phyloP scores from a whole-genome alignment of 2,329 filamentous ascomycete genomes.

The Epichloe brachyelytri region DNA sequence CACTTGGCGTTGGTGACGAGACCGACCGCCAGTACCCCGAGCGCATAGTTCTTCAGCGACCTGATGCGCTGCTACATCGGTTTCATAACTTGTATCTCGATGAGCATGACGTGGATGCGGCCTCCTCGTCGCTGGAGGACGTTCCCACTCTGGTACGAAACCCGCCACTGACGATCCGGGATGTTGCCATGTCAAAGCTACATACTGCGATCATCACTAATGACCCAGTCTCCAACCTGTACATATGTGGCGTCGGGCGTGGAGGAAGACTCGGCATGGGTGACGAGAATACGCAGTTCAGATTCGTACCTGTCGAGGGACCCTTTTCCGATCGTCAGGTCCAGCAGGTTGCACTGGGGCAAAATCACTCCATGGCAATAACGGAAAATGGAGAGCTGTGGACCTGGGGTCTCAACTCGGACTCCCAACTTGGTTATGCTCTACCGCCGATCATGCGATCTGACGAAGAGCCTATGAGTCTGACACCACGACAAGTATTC shows the following conservation, averaged over 20 bases:
- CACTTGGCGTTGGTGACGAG: slow-evolving; percentile 85
- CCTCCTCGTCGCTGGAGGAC: slow-evolving; percentile 27
- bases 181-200: slow-evolving; percentile 79
- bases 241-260: slow-evolving; percentile 82
- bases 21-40: slow-evolving; percentile 92
- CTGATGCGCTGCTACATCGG: slow-evolving; percentile 60
- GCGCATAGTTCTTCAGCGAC: slow-evolving; percentile 61
- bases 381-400: slow-evolving; percentile 81
- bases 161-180: slow-evolving; percentile 61
- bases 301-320: slow-evolving; percentile 68
- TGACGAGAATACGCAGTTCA: slow-evolving; percentile 80
- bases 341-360: slow-evolving; percentile 67
- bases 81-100: slow-evolving; percentile 59
- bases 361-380: slow-evolving; percentile 81
- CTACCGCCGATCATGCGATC: slow-evolving; percentile 52
- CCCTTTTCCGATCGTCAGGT: slow-evolving; percentile 65
- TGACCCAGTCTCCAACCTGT: slow-evolving; percentile 81
- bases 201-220: slow-evolving; percentile 80
- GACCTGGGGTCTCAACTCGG: slow-evolving; percentile 85
- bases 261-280: slow-evolving; percentile 82
- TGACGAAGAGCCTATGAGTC: slow-evolving; percentile 75
- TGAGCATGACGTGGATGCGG: slow-evolving; percentile 23
- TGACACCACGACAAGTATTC: slow-evolving; percentile 76
- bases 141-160: slow-evolving; percentile 63
- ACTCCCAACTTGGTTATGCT: slow-evolving; percentile 75